Evolutionary conservation across 2,329 filamentous ascomycete species (phyloP), one percentile per base, ranked within the genome.

Genomic region (Aspergillus clavatus): DNA sequence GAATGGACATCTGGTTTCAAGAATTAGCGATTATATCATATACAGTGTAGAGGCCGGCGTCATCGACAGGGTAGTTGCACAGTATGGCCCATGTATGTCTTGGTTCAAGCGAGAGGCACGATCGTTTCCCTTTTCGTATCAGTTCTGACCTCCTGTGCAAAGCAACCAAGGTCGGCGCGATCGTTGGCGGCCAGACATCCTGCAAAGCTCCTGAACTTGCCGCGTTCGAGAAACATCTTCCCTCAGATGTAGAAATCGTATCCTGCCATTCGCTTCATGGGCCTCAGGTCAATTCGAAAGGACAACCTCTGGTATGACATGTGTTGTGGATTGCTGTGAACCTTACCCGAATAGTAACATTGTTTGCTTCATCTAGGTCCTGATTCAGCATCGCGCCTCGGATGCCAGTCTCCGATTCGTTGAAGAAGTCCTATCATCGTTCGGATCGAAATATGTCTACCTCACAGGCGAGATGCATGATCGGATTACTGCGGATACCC

Each of bases 251-350:
- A 60, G 84, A 94, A 61, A 95, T 98, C 54, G 80, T 98, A 44
- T 95, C 89, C 3, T 95, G 90, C 68, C 93, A 98, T 74, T 97
- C 93, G 19, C 82, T 98, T 12, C 93, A 98, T 69, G 93, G 93
- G 1, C 93, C 93, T 14, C 85, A 83, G 55, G 87, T 97, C 55
- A 88, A 96, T 66, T 82, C 89, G 1, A 84, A 80, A 63, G 89
- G 87, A 48, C 93, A 98, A 62, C 93, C 93, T 16, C 77, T 98
- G 58, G 93, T 95, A 68, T 65, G 63, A 33, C 6, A 18, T 27
- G 40, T 43, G 38, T 41, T 38, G 31, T 42, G 40, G 36, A 16
- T 16, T n/a, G 60, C 60, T 39, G 42, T 14, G 23, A 40, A 38
- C 42, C 39, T 33, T 18, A 24, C 29, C 12, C 22, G 16, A 41